Evolutionary conservation across 768 basidiomycete genomes (phyloP), one percentile per base, ranked within the genome.

Genomic region (Suillus weaverae): DNA sequence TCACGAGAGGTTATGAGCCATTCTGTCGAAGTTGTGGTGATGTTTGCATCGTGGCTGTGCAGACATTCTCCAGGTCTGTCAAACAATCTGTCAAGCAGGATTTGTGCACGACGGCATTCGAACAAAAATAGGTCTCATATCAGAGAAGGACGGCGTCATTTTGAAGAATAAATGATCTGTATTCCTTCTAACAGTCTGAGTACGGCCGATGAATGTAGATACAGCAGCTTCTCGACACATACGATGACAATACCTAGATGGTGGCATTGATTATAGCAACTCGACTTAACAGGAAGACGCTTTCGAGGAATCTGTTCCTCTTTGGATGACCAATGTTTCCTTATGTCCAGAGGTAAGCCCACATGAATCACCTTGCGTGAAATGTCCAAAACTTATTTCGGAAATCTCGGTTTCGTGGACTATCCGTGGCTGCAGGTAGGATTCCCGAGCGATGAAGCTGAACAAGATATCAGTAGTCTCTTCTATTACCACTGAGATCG

Each of bases 401-500:
- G 38, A 20, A 39, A 30, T 20, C 0, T 30, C 39, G 18, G 38
- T 0, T 39, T 41, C 38, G 16, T 41, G 57, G 6, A 7, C 1
- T 30, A 38, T 41, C 6, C 30, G 57, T 20, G 60, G 51, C 43
- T 35, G 16, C 39, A 76, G 64, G 36, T 74, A 77, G 20, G 75
- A 77, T 30, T 69, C 68, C 35, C 70, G 75, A 48, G 74, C 70
- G 65, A 75, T 64, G 4, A 73, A 64, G 39, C 75, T 74, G n/a
- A 44, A 5, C 0, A 18, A 43, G 1, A 53, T 46, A 13, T 73
- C 53, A 67, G 44, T 30, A 6, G 18, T 5, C 5, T 32, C 41
- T 26, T 30, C 0, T 33, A 30, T 30, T 32, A 41, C 5, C 22
- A 2, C 41, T 33, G 18, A 2, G 6, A 63, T 63, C 5, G 16